Percentiles rank a stretch among this genome's conserved stretches.
Evolutionary conservation across 2,329 filamentous ascomycete species (phyloP).

Genomic region (Hypocrella siamensis): DNA sequence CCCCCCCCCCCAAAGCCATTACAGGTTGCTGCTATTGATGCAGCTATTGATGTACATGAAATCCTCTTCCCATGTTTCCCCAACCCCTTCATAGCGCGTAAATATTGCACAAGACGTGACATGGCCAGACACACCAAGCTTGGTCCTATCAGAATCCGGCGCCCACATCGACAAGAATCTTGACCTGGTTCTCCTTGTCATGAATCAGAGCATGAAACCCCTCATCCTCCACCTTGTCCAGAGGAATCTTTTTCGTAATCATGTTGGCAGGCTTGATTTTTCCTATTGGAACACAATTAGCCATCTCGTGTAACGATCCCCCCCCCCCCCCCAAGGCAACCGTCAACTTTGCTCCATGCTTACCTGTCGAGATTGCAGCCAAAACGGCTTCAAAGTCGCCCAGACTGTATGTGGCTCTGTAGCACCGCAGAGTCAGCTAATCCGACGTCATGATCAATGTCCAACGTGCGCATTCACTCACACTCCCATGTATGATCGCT

Average conservation of each 20-base stretch:
- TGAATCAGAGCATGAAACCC: slow-evolving; percentile 41
- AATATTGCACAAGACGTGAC: not conserved
- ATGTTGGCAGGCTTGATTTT: slow-evolving; percentile 36
- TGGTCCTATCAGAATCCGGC: slow-evolving; percentile 2
- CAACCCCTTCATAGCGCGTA: no score
- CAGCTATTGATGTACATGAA: no score
- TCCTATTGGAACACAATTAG: slow-evolving; percentile 13
- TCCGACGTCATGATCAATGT: slow-evolving; percentile 18
- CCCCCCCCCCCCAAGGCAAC: no score
- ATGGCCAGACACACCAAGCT: not conserved
- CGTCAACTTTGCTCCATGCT: not conserved
- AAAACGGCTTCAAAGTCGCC: slow-evolving; percentile 42
- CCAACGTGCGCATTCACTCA: slow-evolving; percentile 2
- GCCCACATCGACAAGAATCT: slow-evolving; percentile 37
- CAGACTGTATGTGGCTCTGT: slow-evolving; percentile 16
- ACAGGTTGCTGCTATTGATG: no score
- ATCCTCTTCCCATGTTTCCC: no score
- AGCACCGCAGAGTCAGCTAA: no score
- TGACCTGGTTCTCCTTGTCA: slow-evolving; percentile 46
- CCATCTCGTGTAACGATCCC: not conserved
- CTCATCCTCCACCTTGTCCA: slow-evolving; percentile 39
- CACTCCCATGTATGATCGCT: slow-evolving; percentile 10
- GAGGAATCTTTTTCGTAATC: slow-evolving; percentile 42
- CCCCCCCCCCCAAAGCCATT: no score
- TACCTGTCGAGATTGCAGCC: slow-evolving; percentile 21